Base-by-base conservation (phyloP, 805 yeast genomes). In the Cyberlindnera suaveolens region DNA sequence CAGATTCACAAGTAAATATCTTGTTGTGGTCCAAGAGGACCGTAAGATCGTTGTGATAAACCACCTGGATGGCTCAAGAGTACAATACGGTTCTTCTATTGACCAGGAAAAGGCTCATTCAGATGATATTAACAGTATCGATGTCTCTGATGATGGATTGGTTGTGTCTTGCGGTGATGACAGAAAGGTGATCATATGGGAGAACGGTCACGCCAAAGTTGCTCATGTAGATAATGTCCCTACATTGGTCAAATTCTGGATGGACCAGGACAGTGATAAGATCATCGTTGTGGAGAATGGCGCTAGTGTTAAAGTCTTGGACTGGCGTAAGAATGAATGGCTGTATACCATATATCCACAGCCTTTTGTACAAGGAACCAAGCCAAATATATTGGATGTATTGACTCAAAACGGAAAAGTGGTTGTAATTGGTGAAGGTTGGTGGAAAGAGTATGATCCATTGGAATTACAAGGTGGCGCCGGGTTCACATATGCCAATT, bases 111-210 rank as follows among this genome's bases (percentile, higher is more conserved):
- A 31, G 18, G 52, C 55, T 8, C 66, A 60, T 40, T 33, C 36
- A 8, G 51, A 51, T 15, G 60, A 56, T 17, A 51, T 65, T 15
- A 65, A 58, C 40, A 44, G 49, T 7, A 31, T 65, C 15, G 69
- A 65, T 37, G 54, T 65, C 7, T 50, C 62, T 1, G 55, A 52
- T 7, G 48, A 45, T 6, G 68, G 67, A 1, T 19, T 45, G 4
- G 53, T 63, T 18, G 67, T 57, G 1, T 50, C 62, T 4, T 50
- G 55, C 19, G 61, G 62, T 16, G 68, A 64, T 45, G 68, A 64
- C 39, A 40, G 54, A 18, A 48, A 44, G 9, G 48, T 65, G 9
- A 29, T 54, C 9, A 38, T 65, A 1, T 64, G 66, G 65, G 61
- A 57, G n/a, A 50, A 47, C 3, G 49, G 42, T 4, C 26, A 41